Conservation (phyloP, 1,284 basidiomycete genomes). For the Gomphus bonarii region DNA sequence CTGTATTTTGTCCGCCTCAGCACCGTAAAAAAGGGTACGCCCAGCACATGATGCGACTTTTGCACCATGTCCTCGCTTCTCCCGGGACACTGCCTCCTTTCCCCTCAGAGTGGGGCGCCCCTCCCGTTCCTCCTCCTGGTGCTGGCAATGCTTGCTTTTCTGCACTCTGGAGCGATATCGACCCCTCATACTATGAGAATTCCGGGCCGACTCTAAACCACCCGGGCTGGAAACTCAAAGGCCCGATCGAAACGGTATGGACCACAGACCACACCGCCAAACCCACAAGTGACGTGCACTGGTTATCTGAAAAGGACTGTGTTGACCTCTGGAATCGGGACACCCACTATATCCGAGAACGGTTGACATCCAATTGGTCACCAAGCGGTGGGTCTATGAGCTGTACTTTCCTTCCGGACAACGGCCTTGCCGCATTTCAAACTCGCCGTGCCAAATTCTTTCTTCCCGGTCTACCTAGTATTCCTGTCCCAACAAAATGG, state of each 20-base stretch:
- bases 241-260: constrained; percentile 36
- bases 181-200: constrained; percentile 37
- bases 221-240: constrained; percentile 40
- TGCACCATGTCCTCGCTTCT: constrained; percentile 40
- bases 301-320: constrained; percentile 8
- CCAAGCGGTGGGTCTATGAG: neutral
- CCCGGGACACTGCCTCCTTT: constrained; percentile 24
- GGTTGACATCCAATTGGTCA: constrained; percentile 13
- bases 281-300: constrained; percentile 11
- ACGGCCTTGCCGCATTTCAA: constrained; percentile 14
- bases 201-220: constrained; percentile 29
- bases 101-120: constrained; percentile 29
- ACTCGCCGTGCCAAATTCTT: constrained; percentile 5
- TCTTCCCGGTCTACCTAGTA: neutral
- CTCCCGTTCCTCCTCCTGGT: constrained; percentile 19
- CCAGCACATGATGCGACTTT: constrained; percentile 40
- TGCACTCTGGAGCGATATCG: constrained; percentile 55
- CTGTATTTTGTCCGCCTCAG: constrained; percentile 36
- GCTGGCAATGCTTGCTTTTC: constrained; percentile 33
- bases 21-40: constrained; percentile 41
- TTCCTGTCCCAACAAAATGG: constrained; percentile 1
- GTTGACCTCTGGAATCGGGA: constrained; percentile 26
- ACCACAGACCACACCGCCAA: constrained; percentile 1
- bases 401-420: constrained; percentile 12
- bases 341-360: constrained; percentile 17